These are phyloP conservation scores for Candida maesae DNA, from an alignment of 805 yeast species.

Conservation along the genomic window DNA sequence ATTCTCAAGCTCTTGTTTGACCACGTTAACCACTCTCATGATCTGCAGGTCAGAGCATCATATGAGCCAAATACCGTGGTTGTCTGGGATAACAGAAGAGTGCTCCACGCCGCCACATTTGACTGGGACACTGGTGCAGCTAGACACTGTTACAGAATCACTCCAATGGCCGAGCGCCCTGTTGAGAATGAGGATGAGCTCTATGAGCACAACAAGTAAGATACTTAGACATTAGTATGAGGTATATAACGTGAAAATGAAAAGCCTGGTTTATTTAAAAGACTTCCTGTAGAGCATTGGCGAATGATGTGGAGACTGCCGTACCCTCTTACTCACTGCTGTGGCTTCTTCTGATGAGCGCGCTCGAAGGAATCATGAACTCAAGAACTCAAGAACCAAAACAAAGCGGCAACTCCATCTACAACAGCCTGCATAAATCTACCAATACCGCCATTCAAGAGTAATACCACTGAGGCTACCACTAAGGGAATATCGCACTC, in stretches of 20 bases:
- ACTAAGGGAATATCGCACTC: no score
- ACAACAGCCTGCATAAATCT: no score
- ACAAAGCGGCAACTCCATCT: no score
- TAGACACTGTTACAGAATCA: constrained; percentile 72
- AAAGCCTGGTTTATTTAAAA: no score
- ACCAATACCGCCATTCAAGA: no score
- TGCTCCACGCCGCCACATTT: constrained; percentile 62
- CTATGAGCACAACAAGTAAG: constrained; percentile 23
- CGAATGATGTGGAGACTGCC: no score
- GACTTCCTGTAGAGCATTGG: no score
- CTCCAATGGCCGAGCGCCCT: constrained; percentile 73
- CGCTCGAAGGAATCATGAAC: no score
- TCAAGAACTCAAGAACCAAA: no score
- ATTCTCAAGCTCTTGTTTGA: constrained; percentile 54
- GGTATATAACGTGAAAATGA: background rate
- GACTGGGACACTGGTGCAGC: constrained; percentile 68
- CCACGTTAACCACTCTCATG: constrained; percentile 51
- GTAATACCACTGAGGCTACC: no score
- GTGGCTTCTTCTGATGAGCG: no score
- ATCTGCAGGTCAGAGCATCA: constrained; percentile 63
- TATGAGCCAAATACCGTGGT: constrained; percentile 73
- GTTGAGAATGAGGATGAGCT: constrained; percentile 42
- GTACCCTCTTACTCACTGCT: no score
- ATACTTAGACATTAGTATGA: background rate
- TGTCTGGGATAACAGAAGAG: constrained; percentile 76